Evolutionary conservation across 2,329 filamentous ascomycete species (phyloP).

Genomic region (Verticillium longisporum): DNA sequence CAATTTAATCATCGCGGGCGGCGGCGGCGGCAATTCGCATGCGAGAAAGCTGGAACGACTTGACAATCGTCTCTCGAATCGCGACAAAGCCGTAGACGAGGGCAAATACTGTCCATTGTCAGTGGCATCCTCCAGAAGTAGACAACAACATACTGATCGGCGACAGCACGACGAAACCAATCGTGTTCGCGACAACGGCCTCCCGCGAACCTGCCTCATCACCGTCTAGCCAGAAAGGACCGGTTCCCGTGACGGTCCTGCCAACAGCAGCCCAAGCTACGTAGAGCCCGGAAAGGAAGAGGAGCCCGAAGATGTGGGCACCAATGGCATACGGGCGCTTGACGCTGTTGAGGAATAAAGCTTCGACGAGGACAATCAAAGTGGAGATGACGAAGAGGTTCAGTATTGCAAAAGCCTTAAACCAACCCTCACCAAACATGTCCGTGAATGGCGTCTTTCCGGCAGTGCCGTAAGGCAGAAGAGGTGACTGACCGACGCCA

Average conservation of each 20-base stretch:
- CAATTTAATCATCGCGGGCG: neutral
- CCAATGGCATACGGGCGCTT: slow-evolving; percentile 39
- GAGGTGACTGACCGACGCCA: neutral
- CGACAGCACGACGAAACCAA: slow-evolving; percentile 36
- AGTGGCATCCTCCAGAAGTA: neutral
- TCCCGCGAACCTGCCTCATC: slow-evolving; percentile 33
- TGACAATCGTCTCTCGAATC: slow-evolving; percentile 36
- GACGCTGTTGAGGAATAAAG: slow-evolving; percentile 45
- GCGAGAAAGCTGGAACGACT: neutral
- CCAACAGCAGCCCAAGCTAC: slow-evolving; percentile 43
- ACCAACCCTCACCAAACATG: slow-evolving; percentile 39
- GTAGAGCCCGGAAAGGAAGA: slow-evolving; percentile 34
- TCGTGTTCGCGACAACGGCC: slow-evolving; percentile 35
- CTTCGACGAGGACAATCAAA: slow-evolving; percentile 36
- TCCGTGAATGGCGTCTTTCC: slow-evolving; percentile 26
- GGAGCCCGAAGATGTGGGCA: slow-evolving; percentile 33
- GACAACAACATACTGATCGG: slow-evolving; percentile 34
- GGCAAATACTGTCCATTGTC: slow-evolving; percentile 31
- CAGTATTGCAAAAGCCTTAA: slow-evolving; percentile 37
- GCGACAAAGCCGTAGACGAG: slow-evolving; percentile 42
- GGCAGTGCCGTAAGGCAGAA: neutral
- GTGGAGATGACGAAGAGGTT: slow-evolving; percentile 38
- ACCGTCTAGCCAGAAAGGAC: slow-evolving; percentile 45
- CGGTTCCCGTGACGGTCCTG: slow-evolving; percentile 34
- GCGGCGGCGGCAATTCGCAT: neutral